Conservation (phyloP, 331 rosid species). For the Quercus tomentella region DNA sequence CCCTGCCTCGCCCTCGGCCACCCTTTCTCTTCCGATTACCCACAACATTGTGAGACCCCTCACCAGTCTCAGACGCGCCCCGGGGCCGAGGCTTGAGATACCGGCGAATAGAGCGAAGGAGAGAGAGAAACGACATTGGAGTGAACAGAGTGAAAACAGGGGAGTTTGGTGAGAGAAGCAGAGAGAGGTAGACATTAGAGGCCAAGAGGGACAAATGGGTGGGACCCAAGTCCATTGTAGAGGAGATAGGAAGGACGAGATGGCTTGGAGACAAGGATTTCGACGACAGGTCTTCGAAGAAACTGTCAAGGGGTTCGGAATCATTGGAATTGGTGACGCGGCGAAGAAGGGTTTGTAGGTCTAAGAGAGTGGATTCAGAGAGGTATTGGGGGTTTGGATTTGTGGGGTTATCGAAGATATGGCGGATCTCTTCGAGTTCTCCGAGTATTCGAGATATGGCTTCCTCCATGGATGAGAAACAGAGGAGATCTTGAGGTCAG, state of each 20-base stretch:
- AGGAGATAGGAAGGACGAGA: conserved; percentile 53
- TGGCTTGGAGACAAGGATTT: conserved; percentile 52
- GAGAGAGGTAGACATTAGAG: conserved; percentile 61
- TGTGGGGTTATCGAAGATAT: conserved; percentile 18
- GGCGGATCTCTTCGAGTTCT: conserved; percentile 52
- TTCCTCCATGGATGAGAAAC: conserved; percentile 45
- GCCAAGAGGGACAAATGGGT: conserved; percentile 53
- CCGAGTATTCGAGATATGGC: conserved; percentile 46
- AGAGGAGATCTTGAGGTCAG: background rate
- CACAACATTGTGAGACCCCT: conserved; percentile 10
- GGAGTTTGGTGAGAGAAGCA: conserved; percentile 64
- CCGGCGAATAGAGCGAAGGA: conserved; percentile 85
- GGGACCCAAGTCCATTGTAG: conserved; percentile 68
- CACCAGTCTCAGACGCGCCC: background rate
- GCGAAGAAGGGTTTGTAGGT: conserved; percentile 58
- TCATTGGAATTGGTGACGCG: conserved; percentile 11
- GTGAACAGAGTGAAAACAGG: conserved; percentile 86
- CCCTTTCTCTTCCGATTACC: conserved; percentile 37
- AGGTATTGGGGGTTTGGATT: conserved; percentile 24
- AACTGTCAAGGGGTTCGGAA: conserved; percentile 25
- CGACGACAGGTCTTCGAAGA: conserved; percentile 53
- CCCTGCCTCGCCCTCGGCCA: conserved; percentile 18
- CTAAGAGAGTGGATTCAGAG: conserved; percentile 49
- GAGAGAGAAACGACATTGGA: conserved; percentile 76
- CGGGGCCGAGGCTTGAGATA: conserved; percentile 40